Evolutionary conservation across 2,329 filamentous ascomycete species (phyloP).

Genomic region (Helminthosporium solani): DNA sequence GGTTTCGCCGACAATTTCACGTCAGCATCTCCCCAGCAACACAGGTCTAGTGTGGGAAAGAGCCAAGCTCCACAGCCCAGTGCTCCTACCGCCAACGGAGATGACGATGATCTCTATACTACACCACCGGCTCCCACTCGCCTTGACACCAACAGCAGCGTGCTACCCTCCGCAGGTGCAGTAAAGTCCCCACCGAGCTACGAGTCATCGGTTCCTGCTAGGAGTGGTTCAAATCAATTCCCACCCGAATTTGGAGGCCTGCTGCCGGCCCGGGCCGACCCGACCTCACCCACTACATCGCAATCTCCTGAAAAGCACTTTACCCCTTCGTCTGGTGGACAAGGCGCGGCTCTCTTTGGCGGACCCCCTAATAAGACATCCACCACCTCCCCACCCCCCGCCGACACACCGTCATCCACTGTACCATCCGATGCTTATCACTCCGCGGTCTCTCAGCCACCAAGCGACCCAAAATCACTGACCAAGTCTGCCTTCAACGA

Average conservation of each 20-base stretch:
- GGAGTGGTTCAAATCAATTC: slow-evolving; percentile 49
- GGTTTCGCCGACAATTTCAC: slow-evolving; percentile 95
- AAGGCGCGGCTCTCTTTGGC: slow-evolving; percentile 45
- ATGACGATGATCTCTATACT: slow-evolving; percentile 34
- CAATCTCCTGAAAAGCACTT: slow-evolving; percentile 44
- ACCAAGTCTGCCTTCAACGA: slow-evolving; percentile 63
- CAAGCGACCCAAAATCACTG: slow-evolving; percentile 37
- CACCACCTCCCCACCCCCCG: slow-evolving; percentile 41
- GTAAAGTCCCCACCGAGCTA: slow-evolving; percentile 62
- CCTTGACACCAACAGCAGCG: slow-evolving; percentile 38
- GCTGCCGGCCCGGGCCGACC: slow-evolving; percentile 57
- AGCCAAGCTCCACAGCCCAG: slow-evolving; percentile 30
- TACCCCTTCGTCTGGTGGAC: slow-evolving; percentile 36
- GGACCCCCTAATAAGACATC: slow-evolving; percentile 35
- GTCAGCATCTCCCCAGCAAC: slow-evolving; percentile 53
- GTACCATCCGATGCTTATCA: slow-evolving; percentile 47
- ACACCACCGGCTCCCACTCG: slow-evolving; percentile 37
- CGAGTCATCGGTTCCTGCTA: slow-evolving; percentile 46
- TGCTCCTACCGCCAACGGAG: slow-evolving; percentile 18
- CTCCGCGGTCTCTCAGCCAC: slow-evolving; percentile 42
- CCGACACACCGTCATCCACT: slow-evolving; percentile 43
- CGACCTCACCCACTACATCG: slow-evolving; percentile 43
- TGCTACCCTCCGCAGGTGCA: slow-evolving; percentile 54
- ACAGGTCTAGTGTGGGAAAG: slow-evolving; percentile 28
- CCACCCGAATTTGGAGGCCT: slow-evolving; percentile 58